A percentile compares a stretch with the other conserved stretches of the same genome.
These are phyloP conservation scores for Spiraea crenata DNA, from an alignment of 331 rosid genomes.

Conservation along the genomic window DNA sequence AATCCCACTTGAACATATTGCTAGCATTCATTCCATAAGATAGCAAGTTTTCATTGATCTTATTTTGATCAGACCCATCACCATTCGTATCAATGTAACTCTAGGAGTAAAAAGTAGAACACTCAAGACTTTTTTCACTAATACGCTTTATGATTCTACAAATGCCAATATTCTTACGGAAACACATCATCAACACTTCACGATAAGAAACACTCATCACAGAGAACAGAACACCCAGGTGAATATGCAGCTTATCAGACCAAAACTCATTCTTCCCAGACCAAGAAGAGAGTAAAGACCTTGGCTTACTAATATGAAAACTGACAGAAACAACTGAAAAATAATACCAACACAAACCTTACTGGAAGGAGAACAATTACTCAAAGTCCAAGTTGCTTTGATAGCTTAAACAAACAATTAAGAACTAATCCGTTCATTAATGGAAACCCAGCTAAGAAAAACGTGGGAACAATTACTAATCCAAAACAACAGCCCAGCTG, in stretches of 20 bases:
- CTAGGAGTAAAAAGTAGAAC: background rate
- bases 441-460: background rate
- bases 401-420: background rate
- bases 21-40: background rate
- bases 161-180: background rate
- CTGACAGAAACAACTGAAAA: constrained; percentile 1
- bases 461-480: background rate
- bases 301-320: background rate
- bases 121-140: too few relatives aligned
- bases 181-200: constrained; percentile 13
- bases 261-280: background rate
- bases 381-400: background rate
- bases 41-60: background rate
- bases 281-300: background rate
- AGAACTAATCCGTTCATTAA: background rate
- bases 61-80: background rate
- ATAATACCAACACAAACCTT: background rate
- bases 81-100: background rate
- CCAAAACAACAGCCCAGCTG: too few relatives aligned
- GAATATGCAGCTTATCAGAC: background rate
- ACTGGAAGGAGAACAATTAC: background rate
- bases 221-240: constrained; percentile 14
- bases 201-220: constrained; percentile 13
- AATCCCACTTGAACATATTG: background rate
- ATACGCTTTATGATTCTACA: background rate